A percentile compares a stretch with the other conserved stretches of the same genome.
These are phyloP conservation scores for Arabidopsis hybrid DNA, from an alignment of 441 rosid species.

Conservation along the genomic window DNA sequence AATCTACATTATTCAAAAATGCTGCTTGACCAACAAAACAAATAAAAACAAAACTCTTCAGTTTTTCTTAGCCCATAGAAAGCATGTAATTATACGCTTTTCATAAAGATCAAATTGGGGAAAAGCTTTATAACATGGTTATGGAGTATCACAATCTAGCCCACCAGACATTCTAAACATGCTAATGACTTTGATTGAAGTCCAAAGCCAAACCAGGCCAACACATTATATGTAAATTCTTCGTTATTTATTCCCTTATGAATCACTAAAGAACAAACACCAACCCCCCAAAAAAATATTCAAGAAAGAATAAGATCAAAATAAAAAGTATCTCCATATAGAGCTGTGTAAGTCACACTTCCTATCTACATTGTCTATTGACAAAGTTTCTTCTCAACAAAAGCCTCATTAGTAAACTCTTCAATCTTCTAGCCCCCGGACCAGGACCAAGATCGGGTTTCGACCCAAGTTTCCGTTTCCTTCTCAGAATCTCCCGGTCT, in stretches of 20 bases:
- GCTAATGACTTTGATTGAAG: slow-evolving; percentile 11
- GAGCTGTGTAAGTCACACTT: slow-evolving; percentile 24
- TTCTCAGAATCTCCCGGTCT: slow-evolving; percentile 70
- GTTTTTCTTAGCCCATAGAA: no score
- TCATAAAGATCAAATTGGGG: no score
- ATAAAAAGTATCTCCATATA: slow-evolving; percentile 6
- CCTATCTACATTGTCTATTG: slow-evolving; percentile 75
- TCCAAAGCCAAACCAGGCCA: slow-evolving; percentile 17
- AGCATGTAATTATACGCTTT: no score
- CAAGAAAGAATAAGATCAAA: slow-evolving; percentile 32
- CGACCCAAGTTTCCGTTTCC: slow-evolving; percentile 49
- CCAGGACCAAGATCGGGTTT: slow-evolving; percentile 55
- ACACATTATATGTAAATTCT: not conserved
- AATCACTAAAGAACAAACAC: slow-evolving; percentile 12
- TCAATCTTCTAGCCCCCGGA: slow-evolving; percentile 76
- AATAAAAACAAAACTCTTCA: no score
- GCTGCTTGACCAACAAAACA: no score
- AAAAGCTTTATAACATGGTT: no score
- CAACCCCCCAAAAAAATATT: not conserved
- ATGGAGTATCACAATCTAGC: slow-evolving; percentile 1
- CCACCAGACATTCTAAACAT: slow-evolving; percentile 2
- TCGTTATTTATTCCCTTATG: slow-evolving; percentile 1
- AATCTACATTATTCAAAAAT: not conserved
- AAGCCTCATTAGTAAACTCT: slow-evolving; percentile 60
- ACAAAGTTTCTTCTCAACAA: slow-evolving; percentile 57